Conservation (phyloP, 257 asterid species). For the Solanum clarkiae region DNA sequence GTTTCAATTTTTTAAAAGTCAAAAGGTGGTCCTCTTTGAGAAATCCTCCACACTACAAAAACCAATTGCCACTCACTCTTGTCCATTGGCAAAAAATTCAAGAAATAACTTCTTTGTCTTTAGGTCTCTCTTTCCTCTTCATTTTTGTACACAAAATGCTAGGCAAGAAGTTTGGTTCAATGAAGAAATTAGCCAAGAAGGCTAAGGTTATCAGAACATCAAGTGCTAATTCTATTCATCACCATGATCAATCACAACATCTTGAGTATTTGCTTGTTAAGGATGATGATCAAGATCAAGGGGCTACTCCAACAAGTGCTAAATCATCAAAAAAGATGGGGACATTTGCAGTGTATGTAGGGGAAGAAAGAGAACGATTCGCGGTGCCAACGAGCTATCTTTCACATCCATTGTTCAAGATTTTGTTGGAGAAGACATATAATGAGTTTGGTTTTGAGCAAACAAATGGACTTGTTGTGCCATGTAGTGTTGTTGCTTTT, state of each 20-base stretch:
- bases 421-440: constrained; percentile 64
- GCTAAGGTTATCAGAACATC: constrained; percentile 10
- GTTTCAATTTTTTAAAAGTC: constrained; percentile 3
- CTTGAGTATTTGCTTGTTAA: constrained; percentile 24
- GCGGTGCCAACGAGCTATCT: constrained; percentile 61
- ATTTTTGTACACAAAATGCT: constrained; percentile 19
- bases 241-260: not conserved
- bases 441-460: constrained; percentile 59
- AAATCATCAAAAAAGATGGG: constrained; percentile 37
- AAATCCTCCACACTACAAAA: constrained; percentile 21
- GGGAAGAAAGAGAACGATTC: constrained; percentile 57
- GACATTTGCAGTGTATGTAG: constrained; percentile 54
- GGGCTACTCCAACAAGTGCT: constrained; percentile 6
- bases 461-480: constrained; percentile 46
- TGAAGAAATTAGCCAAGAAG: constrained; percentile 58
- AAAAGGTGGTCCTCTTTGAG: constrained; percentile 3
- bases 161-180: constrained; percentile 56
- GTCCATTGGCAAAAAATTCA: constrained; percentile 8
- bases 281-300: constrained; percentile 4
- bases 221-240: not conserved
- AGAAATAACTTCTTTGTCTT: not conserved
- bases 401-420: constrained; percentile 76
- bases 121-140: not conserved
- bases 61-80: constrained; percentile 9
- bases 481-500: constrained; percentile 58